Evolutionary conservation across 1,139 yeast genomes (phyloP).

Genomic region (Scheffersomyces insectosa): DNA sequence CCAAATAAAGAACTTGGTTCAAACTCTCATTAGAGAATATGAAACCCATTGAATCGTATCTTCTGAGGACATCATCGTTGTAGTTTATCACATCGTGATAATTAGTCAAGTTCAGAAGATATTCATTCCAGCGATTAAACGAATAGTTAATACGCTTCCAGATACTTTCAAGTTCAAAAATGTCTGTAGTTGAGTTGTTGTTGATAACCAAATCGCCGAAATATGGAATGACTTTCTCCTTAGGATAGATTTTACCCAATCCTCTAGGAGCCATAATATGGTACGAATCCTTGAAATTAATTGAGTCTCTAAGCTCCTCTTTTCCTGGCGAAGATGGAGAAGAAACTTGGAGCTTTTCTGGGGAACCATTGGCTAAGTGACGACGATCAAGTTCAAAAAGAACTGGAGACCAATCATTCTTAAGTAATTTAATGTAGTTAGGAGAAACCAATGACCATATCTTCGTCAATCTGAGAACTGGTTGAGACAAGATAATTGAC

Average conservation of each 20-base stretch:
- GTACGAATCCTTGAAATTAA: slow-evolving; percentile 44
- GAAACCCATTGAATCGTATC: slow-evolving; percentile 49
- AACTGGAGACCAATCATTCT: slow-evolving; percentile 92
- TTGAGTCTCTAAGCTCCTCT: slow-evolving; percentile 9
- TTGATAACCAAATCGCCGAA: slow-evolving; percentile 74
- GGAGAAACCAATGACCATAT: slow-evolving; percentile 78
- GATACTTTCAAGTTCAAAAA: slow-evolving; percentile 63
- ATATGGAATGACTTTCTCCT: slow-evolving; percentile 81
- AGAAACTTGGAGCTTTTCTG: slow-evolving; percentile 7
- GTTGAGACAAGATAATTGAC: slow-evolving; percentile 78
- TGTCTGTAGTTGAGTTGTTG: slow-evolving; percentile 34
- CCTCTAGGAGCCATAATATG: slow-evolving; percentile 90
- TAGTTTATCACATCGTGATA: slow-evolving; percentile 41
- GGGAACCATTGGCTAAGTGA: slow-evolving; percentile 47
- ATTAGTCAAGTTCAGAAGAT: slow-evolving; percentile 44
- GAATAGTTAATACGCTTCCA: slow-evolving; percentile 73
- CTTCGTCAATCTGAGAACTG: slow-evolving; percentile 69
- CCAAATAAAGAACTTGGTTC: slow-evolving; percentile 46
- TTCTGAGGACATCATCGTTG: slow-evolving; percentile 44
- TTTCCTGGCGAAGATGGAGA: slow-evolving; percentile 5
- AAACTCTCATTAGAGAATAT: slow-evolving; percentile 49
- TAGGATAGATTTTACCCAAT: slow-evolving; percentile 74
- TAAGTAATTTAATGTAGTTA: slow-evolving; percentile 59
- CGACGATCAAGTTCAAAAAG: slow-evolving; percentile 85
- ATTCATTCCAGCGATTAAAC: slow-evolving; percentile 80